Percentiles rank a stretch among this genome's conserved stretches.
These are phyloP conservation scores for Glebionis coronaria DNA, from an alignment of 129 eudicot genomes.

Conservation along the genomic window DNA sequence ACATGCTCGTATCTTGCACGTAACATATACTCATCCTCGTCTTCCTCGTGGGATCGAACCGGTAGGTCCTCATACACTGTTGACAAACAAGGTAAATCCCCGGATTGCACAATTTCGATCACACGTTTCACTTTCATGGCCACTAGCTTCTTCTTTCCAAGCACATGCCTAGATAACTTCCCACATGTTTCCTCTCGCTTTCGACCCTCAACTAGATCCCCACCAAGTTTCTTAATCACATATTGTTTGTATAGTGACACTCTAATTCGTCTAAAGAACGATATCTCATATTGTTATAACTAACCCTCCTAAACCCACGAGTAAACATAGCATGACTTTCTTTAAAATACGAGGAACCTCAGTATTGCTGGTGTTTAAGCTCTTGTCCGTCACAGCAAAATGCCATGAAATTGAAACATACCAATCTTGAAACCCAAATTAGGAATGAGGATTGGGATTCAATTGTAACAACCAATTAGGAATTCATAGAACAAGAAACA, in stretches of 20 bases:
- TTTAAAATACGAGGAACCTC: neutral
- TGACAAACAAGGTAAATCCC: slow-evolving; percentile 20
- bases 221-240: slow-evolving; percentile 20
- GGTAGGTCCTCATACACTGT: slow-evolving; percentile 17
- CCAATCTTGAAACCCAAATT: too few species aligned
- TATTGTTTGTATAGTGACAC: slow-evolving; percentile 22
- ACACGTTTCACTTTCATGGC: slow-evolving; percentile 16
- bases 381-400: neutral
- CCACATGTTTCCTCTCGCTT: slow-evolving; percentile 10
- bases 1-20: neutral
- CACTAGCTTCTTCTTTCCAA: slow-evolving; percentile 4
- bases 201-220: slow-evolving; percentile 21
- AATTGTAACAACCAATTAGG: too few species aligned
- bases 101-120: slow-evolving; percentile 18
- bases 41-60: slow-evolving; percentile 18
- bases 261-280: slow-evolving; percentile 21
- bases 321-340: slow-evolving; percentile 16
- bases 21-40: slow-evolving; percentile 8
- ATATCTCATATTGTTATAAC: too few species aligned
- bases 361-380: neutral
- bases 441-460: too few species aligned
- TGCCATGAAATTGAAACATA: too few species aligned
- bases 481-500: too few species aligned
- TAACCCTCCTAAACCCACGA: too few species aligned
- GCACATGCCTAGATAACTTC: slow-evolving; percentile 3